Percentiles rank a stretch among this genome's conserved stretches.
Evolutionary conservation across 768 basidiomycete genomes (phyloP).

Genomic region (Calocybe cyanea): DNA sequence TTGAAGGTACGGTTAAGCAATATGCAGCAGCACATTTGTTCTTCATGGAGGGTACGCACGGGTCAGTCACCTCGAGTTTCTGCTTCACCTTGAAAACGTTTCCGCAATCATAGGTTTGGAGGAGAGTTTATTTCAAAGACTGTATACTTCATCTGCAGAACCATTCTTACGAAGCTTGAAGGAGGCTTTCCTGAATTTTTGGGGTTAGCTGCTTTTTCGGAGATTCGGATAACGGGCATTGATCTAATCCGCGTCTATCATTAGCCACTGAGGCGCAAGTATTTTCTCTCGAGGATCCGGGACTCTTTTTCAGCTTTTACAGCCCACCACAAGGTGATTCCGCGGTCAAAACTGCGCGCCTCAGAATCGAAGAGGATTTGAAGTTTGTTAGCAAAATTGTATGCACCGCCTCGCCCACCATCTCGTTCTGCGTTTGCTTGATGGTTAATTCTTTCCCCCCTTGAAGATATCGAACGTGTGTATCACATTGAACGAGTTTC

Average conservation of each 20-base stretch:
- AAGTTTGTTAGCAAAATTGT: conserved; percentile 71
- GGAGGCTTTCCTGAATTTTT: conserved; percentile 91
- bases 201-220: conserved; percentile 54
- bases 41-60: conserved; percentile 75
- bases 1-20: conserved; percentile 49
- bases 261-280: conserved; percentile 82
- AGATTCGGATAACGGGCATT: not conserved
- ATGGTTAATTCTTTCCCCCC: conserved; percentile 3
- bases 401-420: conserved; percentile 17
- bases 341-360: conserved; percentile 62
- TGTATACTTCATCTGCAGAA: conserved; percentile 74
- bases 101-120: conserved; percentile 54
- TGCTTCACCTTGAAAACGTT: conserved; percentile 1
- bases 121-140: conserved; percentile 70
- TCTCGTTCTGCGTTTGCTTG: not conserved
- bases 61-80: not conserved
- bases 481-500: conserved; percentile 87
- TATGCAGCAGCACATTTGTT: conserved; percentile 88
- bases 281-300: conserved; percentile 77
- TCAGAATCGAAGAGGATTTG: conserved; percentile 85
- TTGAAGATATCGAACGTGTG: conserved; percentile 82
- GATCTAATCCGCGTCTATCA: conserved; percentile 4
- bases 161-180: conserved; percentile 72
- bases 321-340: conserved; percentile 75
- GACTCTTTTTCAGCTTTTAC: conserved; percentile 84